phyloP scores from a whole-genome alignment of 352 stramenopile species.

The Phytophthora europaea region DNA sequence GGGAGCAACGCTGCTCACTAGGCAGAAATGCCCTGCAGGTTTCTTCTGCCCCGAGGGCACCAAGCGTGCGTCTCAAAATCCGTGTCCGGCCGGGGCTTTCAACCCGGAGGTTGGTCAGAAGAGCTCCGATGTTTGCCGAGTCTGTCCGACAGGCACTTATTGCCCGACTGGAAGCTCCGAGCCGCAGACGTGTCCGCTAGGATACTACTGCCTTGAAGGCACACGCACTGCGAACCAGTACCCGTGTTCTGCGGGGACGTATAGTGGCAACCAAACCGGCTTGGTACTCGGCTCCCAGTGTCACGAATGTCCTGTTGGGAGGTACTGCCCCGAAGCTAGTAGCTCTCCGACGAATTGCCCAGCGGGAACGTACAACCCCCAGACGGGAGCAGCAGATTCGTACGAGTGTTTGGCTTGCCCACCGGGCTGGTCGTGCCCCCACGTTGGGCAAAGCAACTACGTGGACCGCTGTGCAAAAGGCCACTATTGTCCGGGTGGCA shows the following conservation, averaged over 20 bases:
- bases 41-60: conserved; percentile 83
- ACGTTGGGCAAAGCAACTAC: conserved; percentile 69
- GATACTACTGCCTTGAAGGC: conserved; percentile 86
- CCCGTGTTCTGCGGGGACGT: conserved; percentile 91
- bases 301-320: conserved; percentile 65
- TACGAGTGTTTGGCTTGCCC: conserved; percentile 80
- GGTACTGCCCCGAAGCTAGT: conserved; percentile 87
- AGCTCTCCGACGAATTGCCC: conserved; percentile 74
- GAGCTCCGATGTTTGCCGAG: conserved; percentile 57
- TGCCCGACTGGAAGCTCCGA: conserved; percentile 61
- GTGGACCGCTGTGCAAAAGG: conserved; percentile 72
- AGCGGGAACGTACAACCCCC: conserved; percentile 81
- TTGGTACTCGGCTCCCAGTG: conserved; percentile 64
- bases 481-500: conserved; percentile 81
- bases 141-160: conserved; percentile 74
- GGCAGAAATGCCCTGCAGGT: conserved; percentile 67
- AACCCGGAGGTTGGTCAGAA: conserved; percentile 66
- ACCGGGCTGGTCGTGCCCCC: conserved; percentile 78
- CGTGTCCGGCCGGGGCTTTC: conserved; percentile 91
- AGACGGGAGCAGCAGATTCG: conserved; percentile 48
- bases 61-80: conserved; percentile 69
- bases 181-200: conserved; percentile 70
- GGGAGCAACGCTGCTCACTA: conserved; percentile 71
- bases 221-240: conserved; percentile 76
- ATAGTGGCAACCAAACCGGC: conserved; percentile 70